A percentile compares a stretch with the other conserved stretches of the same genome.
Evolutionary conservation across 2,329 filamentous ascomycete genomes (phyloP).

Genomic region (Fusarium sp.): DNA sequence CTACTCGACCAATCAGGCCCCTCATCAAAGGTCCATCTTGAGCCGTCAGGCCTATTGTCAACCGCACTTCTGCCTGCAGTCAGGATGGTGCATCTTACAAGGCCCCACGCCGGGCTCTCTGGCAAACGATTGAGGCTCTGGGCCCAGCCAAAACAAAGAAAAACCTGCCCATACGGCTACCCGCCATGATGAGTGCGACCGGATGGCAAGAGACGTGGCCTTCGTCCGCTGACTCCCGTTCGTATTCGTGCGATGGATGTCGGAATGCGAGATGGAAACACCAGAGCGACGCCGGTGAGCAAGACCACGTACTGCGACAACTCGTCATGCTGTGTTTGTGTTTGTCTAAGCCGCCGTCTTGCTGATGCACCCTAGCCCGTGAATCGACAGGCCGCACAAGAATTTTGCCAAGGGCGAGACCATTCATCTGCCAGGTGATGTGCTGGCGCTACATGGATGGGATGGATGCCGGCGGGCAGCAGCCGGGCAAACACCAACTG

Average conservation of each 20-base stretch:
- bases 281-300: conserved; percentile 20
- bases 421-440: conserved; percentile 20
- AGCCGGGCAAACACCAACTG: conserved; percentile 17
- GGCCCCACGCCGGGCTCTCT: not conserved
- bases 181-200: conserved; percentile 8
- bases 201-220: conserved; percentile 13
- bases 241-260: conserved; percentile 36
- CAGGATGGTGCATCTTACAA: not conserved
- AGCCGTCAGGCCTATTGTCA: not conserved
- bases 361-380: not conserved
- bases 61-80: conserved; percentile 15
- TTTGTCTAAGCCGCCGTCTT: conserved; percentile 3
- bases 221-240: conserved; percentile 16
- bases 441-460: conserved; percentile 29
- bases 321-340: conserved; percentile 37
- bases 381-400: conserved; percentile 9
- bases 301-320: conserved; percentile 26
- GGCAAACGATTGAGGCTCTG: not conserved
- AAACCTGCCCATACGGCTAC: not conserved
- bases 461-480: conserved; percentile 12
- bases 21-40: not conserved
- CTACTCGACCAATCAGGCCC: not conserved
- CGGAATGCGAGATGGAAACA: conserved; percentile 25
- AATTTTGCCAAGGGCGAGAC: conserved; percentile 9
- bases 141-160: conserved; percentile 12